phyloP scores from a whole-genome alignment of 768 basidiomycete species.

The Udeniomyces megalosporus region DNA sequence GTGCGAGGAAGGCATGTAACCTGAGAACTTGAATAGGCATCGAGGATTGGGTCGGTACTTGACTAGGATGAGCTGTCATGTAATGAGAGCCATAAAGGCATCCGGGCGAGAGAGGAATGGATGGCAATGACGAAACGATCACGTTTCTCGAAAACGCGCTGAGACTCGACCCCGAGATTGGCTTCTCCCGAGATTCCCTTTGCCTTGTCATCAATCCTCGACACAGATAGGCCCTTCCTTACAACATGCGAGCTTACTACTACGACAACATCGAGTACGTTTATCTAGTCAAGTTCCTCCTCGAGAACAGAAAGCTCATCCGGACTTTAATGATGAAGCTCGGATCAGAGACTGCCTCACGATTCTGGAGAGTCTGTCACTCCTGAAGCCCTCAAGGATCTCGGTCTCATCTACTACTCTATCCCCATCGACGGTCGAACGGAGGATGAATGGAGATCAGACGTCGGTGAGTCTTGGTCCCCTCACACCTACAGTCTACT shows the following conservation, averaged over 20 bases:
- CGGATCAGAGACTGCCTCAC: constrained; percentile 69
- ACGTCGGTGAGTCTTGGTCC: constrained; percentile 5
- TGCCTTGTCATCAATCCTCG: no score
- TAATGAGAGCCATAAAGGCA: no score
- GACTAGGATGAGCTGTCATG: no score
- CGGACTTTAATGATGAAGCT: constrained; percentile 50
- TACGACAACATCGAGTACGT: constrained; percentile 29
- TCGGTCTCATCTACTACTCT: constrained; percentile 53
- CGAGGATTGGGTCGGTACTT: no score
- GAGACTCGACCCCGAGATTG: no score
- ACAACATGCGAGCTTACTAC: constrained; percentile 23
- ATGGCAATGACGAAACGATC: no score
- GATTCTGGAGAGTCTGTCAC: constrained; percentile 43
- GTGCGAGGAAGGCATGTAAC: no score
- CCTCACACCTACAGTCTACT: not conserved
- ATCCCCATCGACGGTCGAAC: constrained; percentile 41
- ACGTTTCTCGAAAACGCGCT: no score
- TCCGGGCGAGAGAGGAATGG: no score
- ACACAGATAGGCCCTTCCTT: no score
- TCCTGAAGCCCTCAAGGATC: constrained; percentile 35
- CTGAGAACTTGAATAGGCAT: no score
- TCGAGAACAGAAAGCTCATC: constrained; percentile 32
- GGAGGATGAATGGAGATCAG: constrained; percentile 34
- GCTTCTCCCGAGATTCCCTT: no score
- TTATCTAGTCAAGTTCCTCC: not conserved